Percentiles rank a stretch among this genome's conserved stretches.
These are phyloP conservation scores for Pichia sp. DNA, from an alignment of 1,139 yeast species.

Conservation along the genomic window DNA sequence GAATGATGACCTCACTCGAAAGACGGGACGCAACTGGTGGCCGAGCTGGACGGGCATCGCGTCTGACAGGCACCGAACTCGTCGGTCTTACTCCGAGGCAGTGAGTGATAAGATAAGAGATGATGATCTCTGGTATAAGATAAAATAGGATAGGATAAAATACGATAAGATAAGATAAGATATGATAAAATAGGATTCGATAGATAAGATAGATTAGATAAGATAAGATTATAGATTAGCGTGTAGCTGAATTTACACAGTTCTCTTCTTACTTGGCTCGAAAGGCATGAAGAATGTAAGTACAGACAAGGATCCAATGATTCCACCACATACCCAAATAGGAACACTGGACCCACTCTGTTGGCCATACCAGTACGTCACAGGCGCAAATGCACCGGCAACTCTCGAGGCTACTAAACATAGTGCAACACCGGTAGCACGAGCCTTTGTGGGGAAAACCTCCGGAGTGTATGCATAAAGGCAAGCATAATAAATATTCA, in stretches of 20 bases:
- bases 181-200: no score
- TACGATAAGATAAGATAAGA: no score
- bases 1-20: no score
- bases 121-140: no score
- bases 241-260: conserved; percentile 13
- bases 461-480: conserved; percentile 56
- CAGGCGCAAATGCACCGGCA: conserved; percentile 45
- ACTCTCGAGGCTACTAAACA: conserved; percentile 40
- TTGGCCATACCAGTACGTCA: conserved; percentile 39
- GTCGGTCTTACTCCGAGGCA: no score
- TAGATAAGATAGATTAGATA: no score
- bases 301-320: conserved; percentile 38
- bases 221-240: no score
- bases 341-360: conserved; percentile 40
- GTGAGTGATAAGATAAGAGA: no score
- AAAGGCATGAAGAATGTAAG: conserved; percentile 40
- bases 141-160: no score
- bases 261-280: conserved; percentile 34
- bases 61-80: no score
- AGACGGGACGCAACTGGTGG: no score
- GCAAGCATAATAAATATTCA: conserved; percentile 48
- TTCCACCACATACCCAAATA: conserved; percentile 51
- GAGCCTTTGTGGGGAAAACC: conserved; percentile 46
- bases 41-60: no score
- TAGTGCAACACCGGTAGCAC: conserved; percentile 53